Conservation (phyloP, 2,329 filamentous ascomycete species). For the Ophiobolus disseminans region DNA sequence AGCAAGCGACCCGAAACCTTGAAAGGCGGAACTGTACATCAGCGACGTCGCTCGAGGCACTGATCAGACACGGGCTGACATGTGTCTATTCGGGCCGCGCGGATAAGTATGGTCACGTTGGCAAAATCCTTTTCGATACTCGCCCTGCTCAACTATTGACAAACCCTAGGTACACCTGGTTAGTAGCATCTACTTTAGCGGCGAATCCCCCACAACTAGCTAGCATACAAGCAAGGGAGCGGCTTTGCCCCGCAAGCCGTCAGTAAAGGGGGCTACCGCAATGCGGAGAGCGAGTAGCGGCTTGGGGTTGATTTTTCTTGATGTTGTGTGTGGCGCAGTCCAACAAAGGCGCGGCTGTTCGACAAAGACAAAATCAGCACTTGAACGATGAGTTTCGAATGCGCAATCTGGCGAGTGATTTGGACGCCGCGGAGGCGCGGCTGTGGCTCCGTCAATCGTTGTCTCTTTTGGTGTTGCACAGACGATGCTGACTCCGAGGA, state of each 20-base stretch:
- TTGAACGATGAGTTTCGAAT: slow-evolving; percentile 7
- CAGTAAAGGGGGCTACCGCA: slow-evolving; percentile 7
- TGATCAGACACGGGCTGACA: no score
- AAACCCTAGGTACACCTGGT: slow-evolving; percentile 6
- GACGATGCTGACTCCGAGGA: slow-evolving; percentile 14
- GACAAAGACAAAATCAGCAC: slow-evolving; percentile 6
- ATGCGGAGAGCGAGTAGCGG: neutral
- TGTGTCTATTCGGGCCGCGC: slow-evolving; percentile 12
- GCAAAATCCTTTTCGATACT: slow-evolving; percentile 13
- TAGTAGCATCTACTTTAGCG: slow-evolving; percentile 11
- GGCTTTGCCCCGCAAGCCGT: slow-evolving; percentile 20
- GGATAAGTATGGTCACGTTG: slow-evolving; percentile 1
- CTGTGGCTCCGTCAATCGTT: slow-evolving; percentile 21
- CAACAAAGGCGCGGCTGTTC: neutral
- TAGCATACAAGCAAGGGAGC: slow-evolving; percentile 9
- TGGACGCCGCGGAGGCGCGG: slow-evolving; percentile 15
- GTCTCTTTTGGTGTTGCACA: slow-evolving; percentile 22
- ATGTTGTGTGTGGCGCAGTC: slow-evolving; percentile 10
- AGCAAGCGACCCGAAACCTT: no score
- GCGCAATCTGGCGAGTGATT: slow-evolving; percentile 13
- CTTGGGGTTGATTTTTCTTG: neutral
- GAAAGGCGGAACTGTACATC: no score
- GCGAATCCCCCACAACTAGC: slow-evolving; percentile 29
- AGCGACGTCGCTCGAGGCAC: no score
- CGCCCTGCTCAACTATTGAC: slow-evolving; percentile 1